These are phyloP conservation scores for Saxispiralis lemnorum DNA, from an alignment of 495 filamentous ascomycete species.

Conservation along the genomic window DNA sequence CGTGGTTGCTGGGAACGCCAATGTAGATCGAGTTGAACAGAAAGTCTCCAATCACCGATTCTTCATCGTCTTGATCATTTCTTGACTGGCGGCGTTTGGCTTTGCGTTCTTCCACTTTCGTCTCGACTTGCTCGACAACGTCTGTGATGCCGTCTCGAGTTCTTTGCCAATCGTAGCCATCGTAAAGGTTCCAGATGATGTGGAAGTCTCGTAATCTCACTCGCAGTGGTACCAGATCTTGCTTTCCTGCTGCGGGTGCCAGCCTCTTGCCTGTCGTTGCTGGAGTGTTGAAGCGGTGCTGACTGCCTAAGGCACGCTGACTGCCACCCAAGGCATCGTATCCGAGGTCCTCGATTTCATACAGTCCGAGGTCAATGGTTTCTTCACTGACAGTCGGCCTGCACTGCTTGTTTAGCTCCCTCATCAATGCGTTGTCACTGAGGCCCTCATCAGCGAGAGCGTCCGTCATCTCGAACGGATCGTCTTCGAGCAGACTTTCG, in stretches of 20 bases:
- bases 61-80: constrained; percentile 50
- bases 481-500: constrained; percentile 51
- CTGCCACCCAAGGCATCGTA: constrained; percentile 26
- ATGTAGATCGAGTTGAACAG: constrained; percentile 99
- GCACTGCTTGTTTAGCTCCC: constrained; percentile 10
- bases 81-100: constrained; percentile 30
- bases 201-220: constrained; percentile 71
- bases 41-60: constrained; percentile 79
- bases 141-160: constrained; percentile 55
- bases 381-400: background rate
- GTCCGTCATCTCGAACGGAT: constrained; percentile 48
- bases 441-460: constrained; percentile 4
- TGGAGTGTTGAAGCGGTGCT: constrained; percentile 42
- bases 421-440: constrained; percentile 4
- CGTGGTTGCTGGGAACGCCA: constrained; percentile 68
- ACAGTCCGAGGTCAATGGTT: constrained; percentile 6
- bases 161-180: constrained; percentile 89
- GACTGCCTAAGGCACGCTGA: constrained; percentile 51
- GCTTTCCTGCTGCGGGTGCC: background rate
- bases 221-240: constrained; percentile 39
- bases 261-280: background rate
- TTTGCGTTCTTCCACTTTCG: constrained; percentile 56
- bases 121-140: constrained; percentile 72
- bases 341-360: constrained; percentile 13
- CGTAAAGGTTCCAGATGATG: constrained; percentile 93